Conservation (phyloP, 2,329 filamentous ascomycete species). For the Calonectria pseudoreteaudii region DNA sequence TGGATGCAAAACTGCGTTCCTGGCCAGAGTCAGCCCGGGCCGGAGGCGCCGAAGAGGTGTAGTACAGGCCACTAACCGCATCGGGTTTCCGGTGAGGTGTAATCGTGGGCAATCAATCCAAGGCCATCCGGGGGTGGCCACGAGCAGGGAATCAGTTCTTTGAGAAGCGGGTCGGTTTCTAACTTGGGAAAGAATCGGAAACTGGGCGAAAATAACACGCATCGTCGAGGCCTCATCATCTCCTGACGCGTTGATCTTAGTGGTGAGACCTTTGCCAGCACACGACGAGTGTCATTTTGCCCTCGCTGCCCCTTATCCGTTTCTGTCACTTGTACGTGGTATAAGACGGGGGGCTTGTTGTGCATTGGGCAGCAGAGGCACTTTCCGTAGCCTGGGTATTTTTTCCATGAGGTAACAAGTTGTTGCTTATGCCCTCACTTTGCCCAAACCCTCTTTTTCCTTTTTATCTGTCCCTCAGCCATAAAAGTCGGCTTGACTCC, state of each 20-base stretch:
- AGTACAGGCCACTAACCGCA: conserved; percentile 23
- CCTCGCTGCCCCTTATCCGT: conserved; percentile 35
- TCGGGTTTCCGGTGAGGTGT: conserved; percentile 25
- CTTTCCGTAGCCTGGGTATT: conserved; percentile 37
- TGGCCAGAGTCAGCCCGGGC: conserved; percentile 19
- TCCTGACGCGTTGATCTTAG: conserved; percentile 37
- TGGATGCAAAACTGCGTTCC: conserved; percentile 10
- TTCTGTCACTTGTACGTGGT: conserved; percentile 33
- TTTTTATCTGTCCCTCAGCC: conserved; percentile 7
- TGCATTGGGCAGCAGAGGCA: conserved; percentile 46
- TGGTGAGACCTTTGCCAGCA: conserved; percentile 40
- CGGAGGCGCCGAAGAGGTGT: conserved; percentile 28
- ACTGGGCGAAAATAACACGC: conserved; percentile 26
- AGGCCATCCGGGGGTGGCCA: conserved; percentile 1
- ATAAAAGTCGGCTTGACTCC: conserved; percentile 7
- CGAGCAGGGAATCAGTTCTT: conserved; percentile 1
- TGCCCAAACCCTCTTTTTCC: conserved; percentile 28
- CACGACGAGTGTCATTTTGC: conserved; percentile 32
- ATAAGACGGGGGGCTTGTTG: conserved; percentile 34
- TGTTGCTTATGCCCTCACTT: conserved; percentile 27
- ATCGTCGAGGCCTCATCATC: conserved; percentile 34
- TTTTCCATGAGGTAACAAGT: conserved; percentile 36
- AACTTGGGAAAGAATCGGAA: conserved; percentile 27
- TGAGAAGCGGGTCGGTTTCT: conserved; percentile 21
- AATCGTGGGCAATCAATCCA: neutral